Evolutionary conservation across 768 basidiomycete species (phyloP), one percentile per base, ranked within the genome.

Genomic region (Leccinum incarnatum): DNA sequence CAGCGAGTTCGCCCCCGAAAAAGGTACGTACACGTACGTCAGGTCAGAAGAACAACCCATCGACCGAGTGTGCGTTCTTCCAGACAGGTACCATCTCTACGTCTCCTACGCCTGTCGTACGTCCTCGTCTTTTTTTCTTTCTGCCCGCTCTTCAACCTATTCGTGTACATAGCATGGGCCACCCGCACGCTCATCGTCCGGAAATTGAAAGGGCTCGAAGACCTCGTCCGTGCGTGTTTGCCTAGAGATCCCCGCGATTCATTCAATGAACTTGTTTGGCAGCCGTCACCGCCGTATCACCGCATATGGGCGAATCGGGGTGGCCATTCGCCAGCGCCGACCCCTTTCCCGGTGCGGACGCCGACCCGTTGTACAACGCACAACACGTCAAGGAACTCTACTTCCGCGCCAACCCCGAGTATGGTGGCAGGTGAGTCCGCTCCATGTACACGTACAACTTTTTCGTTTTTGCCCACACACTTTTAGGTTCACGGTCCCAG

Each of bases 21-120:
- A 78, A 74, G 91, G 93, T 89, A 59, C 53, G 80, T 71, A 5
- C n/a, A 14, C 8, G 15, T 10, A 14, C 12, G 14, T 23, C 12
- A 12, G 15, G 17, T 36, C 2, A 25, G 19, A 37, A 25, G 23
- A 37, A 3, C 37, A 5, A 23, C 10, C n/a, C 1, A 5, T 17
- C 4, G 10, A n/a, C 29, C 54, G 19, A 53, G 29, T 10, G 29
- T 10, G 11, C 21, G 49, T 42, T 5, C 56, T 25, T 54, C 53
- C 48, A 93, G 93, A 86, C 60, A 87, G 95, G 48, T 98, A 98
- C 71, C 91, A 91, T 65, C 90, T 96, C 64, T 96, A 92, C 66
- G 91, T 97, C 58, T 90, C 89, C 4, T 85, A 86, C 62, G 85
- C 89, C 2, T 98, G 94, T 67, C 94, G 90, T 92, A 62, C 70